Conservation (phyloP, 257 asterid species). For the Knoxia roxburghii region DNA sequence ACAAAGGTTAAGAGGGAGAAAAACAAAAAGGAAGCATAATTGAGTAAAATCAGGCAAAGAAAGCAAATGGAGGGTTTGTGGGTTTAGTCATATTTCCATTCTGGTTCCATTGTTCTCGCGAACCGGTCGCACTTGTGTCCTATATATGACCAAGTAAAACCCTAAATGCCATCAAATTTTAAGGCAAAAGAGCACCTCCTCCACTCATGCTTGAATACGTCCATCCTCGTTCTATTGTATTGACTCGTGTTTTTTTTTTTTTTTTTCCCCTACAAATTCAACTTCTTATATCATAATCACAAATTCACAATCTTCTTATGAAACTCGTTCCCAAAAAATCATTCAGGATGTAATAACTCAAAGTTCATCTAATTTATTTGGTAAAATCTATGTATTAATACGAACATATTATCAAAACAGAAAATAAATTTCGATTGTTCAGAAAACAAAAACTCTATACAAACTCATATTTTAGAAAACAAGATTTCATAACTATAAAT, state of each 20-base stretch:
- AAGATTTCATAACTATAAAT: too few species aligned
- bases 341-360: neutral
- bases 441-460: too few species aligned
- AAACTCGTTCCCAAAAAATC: neutral
- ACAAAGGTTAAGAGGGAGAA: too few species aligned
- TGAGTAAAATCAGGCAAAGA: neutral
- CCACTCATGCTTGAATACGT: too few species aligned
- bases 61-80: neutral
- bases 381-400: too few species aligned
- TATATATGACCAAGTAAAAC: neutral
- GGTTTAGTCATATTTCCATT: neutral
- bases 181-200: neutral
- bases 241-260: neutral
- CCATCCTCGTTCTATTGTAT: too few species aligned
- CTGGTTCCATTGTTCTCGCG: too few species aligned
- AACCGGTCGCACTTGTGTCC: too few species aligned
- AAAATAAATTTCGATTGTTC: too few species aligned
- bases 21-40: neutral
- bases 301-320: slow-evolving; percentile 1
- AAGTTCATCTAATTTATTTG: neutral
- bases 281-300: neutral
- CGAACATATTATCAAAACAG: too few species aligned
- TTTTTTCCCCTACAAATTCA: neutral
- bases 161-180: neutral
- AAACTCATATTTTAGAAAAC: too few species aligned